These are phyloP conservation scores for Alternaria viburni DNA, from an alignment of 2,329 filamentous ascomycete genomes.

Conservation along the genomic window DNA sequence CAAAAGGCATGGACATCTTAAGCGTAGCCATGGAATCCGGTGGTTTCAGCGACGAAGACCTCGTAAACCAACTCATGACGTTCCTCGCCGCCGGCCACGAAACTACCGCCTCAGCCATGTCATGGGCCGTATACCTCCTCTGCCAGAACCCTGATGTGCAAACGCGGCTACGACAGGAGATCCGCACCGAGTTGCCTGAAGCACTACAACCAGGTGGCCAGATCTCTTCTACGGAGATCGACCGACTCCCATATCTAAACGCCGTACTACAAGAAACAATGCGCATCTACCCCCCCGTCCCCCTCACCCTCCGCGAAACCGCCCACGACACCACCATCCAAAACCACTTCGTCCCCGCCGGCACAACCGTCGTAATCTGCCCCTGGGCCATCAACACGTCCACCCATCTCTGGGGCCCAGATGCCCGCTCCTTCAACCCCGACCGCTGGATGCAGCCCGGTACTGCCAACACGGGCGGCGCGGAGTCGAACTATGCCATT, in stretches of 20 bases:
- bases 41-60: slow-evolving; percentile 75
- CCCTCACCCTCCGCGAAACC: slow-evolving; percentile 71
- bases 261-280: slow-evolving; percentile 80
- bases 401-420: slow-evolving; percentile 73
- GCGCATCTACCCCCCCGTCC: slow-evolving; percentile 74
- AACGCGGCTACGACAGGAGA: slow-evolving; percentile 56
- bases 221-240: slow-evolving; percentile 65
- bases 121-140: slow-evolving; percentile 62
- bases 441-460: slow-evolving; percentile 60
- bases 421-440: slow-evolving; percentile 77
- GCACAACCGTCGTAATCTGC: slow-evolving; percentile 70
- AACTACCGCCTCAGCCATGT: slow-evolving; percentile 61
- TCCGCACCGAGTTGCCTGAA: slow-evolving; percentile 55
- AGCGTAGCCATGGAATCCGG: slow-evolving; percentile 80
- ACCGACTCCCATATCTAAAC: slow-evolving; percentile 75
- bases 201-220: slow-evolving; percentile 47
- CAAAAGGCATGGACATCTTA: slow-evolving; percentile 72
- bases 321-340: slow-evolving; percentile 69
- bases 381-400: slow-evolving; percentile 74
- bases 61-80: slow-evolving; percentile 91
- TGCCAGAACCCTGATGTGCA: slow-evolving; percentile 59
- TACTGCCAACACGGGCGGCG: slow-evolving; percentile 69
- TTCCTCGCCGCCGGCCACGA: slow-evolving; percentile 76
- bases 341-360: slow-evolving; percentile 70
- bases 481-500: slow-evolving; percentile 76